A percentile compares a stretch with the other conserved stretches of the same genome.
These are phyloP conservation scores for Cutaneotrichosporon sp. DNA, from an alignment of 1,284 basidiomycete genomes.

Conservation along the genomic window DNA sequence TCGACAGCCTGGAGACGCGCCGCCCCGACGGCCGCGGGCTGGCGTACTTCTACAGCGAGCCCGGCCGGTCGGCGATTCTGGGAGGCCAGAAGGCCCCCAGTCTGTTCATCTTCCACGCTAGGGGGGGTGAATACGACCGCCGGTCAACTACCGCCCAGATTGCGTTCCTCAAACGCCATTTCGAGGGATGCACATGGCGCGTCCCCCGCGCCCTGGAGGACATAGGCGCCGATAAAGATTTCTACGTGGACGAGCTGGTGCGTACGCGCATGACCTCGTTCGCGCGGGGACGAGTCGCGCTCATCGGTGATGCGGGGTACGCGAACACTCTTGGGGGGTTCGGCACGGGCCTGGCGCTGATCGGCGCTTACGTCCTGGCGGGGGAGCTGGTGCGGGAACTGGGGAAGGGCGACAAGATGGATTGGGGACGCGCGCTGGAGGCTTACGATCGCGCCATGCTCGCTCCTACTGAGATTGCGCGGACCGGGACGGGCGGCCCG, in stretches of 20 bases:
- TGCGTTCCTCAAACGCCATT: background rate
- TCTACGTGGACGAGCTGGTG: slow-evolving; percentile 26
- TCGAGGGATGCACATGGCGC: background rate
- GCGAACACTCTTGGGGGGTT: slow-evolving; percentile 26
- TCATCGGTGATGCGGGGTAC: slow-evolving; percentile 28
- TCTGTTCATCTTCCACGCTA: background rate
- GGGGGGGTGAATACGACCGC: background rate
- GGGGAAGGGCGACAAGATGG: background rate
- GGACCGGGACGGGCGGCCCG: background rate
- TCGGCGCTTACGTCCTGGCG: slow-evolving; percentile 28
- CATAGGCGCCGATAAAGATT: too few species aligned
- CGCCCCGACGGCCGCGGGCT: slow-evolving; percentile 35
- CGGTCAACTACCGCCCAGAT: too few species aligned
- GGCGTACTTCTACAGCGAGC: background rate
- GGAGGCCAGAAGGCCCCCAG: background rate
- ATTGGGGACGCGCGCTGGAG: background rate
- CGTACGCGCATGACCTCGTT: slow-evolving; percentile 19
- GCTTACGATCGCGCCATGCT: background rate
- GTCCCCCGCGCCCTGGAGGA: slow-evolving; percentile 14
- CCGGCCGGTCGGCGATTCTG: background rate
- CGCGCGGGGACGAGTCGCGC: slow-evolving; percentile 15
- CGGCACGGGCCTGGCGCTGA: slow-evolving; percentile 23
- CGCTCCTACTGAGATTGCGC: background rate
- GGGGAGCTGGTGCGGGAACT: slow-evolving; percentile 21
- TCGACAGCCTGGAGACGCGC: slow-evolving; percentile 48